Percentiles rank a stretch among this genome's conserved stretches.
These are phyloP conservation scores for Zopfochytrium polystomum DNA, from an alignment of 371 early-diverging fungal species.

Conservation along the genomic window DNA sequence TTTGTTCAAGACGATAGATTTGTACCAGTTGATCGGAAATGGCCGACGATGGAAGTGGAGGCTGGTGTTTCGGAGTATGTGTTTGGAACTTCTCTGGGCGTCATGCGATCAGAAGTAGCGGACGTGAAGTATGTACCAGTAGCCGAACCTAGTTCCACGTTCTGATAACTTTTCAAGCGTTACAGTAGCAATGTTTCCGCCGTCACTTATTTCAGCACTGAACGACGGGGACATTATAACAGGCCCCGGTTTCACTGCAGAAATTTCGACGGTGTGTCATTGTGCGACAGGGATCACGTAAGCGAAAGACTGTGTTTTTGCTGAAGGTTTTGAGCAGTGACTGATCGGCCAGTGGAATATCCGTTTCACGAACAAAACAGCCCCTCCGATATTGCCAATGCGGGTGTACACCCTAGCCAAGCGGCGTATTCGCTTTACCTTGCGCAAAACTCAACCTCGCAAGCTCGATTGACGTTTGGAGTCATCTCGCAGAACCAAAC, in stretches of 20 bases:
- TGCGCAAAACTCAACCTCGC: neutral
- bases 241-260: constrained; percentile 25
- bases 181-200: constrained; percentile 14
- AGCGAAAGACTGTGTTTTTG: neutral
- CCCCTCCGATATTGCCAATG: neutral
- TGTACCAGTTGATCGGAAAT: constrained; percentile 19
- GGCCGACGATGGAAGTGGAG: constrained; percentile 23
- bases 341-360: neutral
- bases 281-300: constrained; percentile 13
- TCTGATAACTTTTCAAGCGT: neutral
- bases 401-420: constrained; percentile 4
- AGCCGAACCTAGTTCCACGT: neutral
- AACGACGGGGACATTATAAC: constrained; percentile 28
- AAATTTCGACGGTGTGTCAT: constrained; percentile 21
- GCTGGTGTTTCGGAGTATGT: constrained; percentile 29
- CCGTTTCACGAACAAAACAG: neutral
- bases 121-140: neutral
- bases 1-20: constrained; percentile 5
- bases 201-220: constrained; percentile 29
- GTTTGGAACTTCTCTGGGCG: constrained; percentile 33
- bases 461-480: constrained; percentile 6
- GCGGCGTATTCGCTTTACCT: neutral
- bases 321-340: neutral
- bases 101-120: constrained; percentile 26
- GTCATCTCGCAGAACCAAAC: constrained; percentile 1